phyloP scores from a whole-genome alignment of 176 grass and related monocot species.

The Elaeis guineensis region DNA sequence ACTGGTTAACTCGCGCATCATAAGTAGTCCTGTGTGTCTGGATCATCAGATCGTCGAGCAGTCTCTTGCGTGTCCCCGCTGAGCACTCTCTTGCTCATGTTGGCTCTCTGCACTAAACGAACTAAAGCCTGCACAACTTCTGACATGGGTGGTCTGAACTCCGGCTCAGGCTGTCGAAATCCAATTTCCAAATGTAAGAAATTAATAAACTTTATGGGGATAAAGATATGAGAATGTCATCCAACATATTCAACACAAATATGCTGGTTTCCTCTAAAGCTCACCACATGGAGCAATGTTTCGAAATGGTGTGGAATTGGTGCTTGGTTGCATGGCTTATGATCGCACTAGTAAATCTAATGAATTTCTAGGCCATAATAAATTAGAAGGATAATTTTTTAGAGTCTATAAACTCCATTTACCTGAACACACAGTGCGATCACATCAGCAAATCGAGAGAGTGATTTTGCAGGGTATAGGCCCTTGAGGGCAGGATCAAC shows the following conservation, averaged over 20 bases:
- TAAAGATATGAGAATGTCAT: no score
- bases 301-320: no score
- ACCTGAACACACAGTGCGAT: conserved; percentile 73
- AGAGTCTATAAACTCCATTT: background rate
- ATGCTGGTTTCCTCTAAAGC: no score
- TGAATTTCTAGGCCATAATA: no score
- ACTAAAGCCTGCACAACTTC: conserved; percentile 74
- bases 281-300: no score
- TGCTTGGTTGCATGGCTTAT: no score
- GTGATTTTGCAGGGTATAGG: conserved; percentile 64
- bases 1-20: no score
- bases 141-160: conserved; percentile 75
- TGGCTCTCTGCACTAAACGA: conserved; percentile 68
- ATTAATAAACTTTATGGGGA: no score
- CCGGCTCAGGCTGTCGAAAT: conserved; percentile 47
- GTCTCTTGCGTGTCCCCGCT: conserved; percentile 27
- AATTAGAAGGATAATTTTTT: no score
- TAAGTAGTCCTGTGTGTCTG: no score
- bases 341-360: no score
- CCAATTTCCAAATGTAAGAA: no score
- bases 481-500: conserved; percentile 70
- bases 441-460: conserved; percentile 64
- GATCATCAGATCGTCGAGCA: background rate
- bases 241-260: background rate
- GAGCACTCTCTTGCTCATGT: conserved; percentile 59